phyloP scores from a whole-genome alignment of 2,329 filamentous ascomycete genomes.

The Rhinocladiella mackenziei region DNA sequence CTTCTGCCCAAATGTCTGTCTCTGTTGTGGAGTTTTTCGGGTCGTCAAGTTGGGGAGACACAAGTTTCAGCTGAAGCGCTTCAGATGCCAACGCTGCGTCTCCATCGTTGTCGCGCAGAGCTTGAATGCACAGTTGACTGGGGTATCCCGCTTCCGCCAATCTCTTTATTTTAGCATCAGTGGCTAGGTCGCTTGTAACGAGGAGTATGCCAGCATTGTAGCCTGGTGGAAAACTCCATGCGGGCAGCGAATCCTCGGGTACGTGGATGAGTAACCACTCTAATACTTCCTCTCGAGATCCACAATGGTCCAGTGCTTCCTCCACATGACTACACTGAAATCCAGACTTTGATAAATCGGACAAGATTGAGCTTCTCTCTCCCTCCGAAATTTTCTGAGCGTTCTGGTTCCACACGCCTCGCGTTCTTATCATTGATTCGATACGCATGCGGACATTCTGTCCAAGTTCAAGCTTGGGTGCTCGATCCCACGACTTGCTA shows the following conservation, averaged over 20 bases:
- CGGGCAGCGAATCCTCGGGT: constrained; percentile 91
- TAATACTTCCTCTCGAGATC: constrained; percentile 84
- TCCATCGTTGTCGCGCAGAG: constrained; percentile 64
- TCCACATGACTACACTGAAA: constrained; percentile 87
- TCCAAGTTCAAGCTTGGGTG: constrained; percentile 91
- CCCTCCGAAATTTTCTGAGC: constrained; percentile 59
- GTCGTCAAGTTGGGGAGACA: constrained; percentile 20
- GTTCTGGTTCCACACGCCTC: constrained; percentile 84
- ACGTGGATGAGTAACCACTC: constrained; percentile 97
- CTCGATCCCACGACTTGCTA: constrained; percentile 71
- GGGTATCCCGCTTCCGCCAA: constrained; percentile 82
- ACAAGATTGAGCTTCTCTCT: constrained; percentile 59
- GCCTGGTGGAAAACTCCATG: constrained; percentile 85
- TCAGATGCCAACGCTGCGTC: constrained; percentile 77
- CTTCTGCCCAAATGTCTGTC: constrained; percentile 71
- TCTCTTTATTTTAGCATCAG: constrained; percentile 76
- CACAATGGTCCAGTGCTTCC: constrained; percentile 82
- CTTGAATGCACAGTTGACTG: constrained; percentile 72
- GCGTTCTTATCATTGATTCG: constrained; percentile 71
- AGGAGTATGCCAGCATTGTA: constrained; percentile 89
- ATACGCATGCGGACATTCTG: constrained; percentile 72
- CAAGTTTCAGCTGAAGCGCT: constrained; percentile 67
- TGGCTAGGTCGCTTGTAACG: constrained; percentile 73
- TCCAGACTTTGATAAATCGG: constrained; percentile 71
- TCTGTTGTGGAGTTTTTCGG: constrained; percentile 27